Evolutionary conservation across 2,329 filamentous ascomycete genomes (phyloP), one percentile per base, ranked within the genome.

Genomic region (Apiospora kogelbergensis): DNA sequence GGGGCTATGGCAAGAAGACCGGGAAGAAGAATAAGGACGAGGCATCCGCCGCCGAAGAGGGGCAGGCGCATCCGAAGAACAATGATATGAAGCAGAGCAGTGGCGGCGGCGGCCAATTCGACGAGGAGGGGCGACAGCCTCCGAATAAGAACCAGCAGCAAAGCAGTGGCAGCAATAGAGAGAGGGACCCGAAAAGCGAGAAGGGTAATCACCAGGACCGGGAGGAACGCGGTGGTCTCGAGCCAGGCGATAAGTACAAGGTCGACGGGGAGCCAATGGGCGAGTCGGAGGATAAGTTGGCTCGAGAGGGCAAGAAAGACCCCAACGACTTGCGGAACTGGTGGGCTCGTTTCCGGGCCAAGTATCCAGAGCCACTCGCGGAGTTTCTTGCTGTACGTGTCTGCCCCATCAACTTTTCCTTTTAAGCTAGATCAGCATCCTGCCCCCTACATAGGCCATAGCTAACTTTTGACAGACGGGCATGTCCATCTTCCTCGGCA

Each of bases 281-380:
- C 26, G 69, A 73, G 65, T 67, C 68, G 11, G 72, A 76, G 41
- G 57, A 70, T 17, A 70, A 72, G 10, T 70, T 72, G 7, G 73
- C 71, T 11, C 72, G 73, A 66, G 57, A 76, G 17, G 72, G 68
- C 2, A 67, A 68, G 26, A 64, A 65, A 10, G 71, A 76, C 44
- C 75, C 74, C 3, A 66, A 76, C 30, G 71, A 74, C 57, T 68
- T 71, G 22, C 72, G 72, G 11, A 78, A 78, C 69, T 73, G 74
- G 73, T 77, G 76, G 76, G 75, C 76, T 5, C 72, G 75, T 11
- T 63, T 76, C 65, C 73, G 76, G 11, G 74, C 74, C 1, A 76
- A 74, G 66, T 72, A 78, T 48, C 75, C 75, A 0, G 76, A 78
- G 67, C 74, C 73, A 7, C 63, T 76, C 20, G 76, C 75, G 30